phyloP scores from a whole-genome alignment of 2,329 filamentous ascomycete species.

The Claviceps capensis region DNA sequence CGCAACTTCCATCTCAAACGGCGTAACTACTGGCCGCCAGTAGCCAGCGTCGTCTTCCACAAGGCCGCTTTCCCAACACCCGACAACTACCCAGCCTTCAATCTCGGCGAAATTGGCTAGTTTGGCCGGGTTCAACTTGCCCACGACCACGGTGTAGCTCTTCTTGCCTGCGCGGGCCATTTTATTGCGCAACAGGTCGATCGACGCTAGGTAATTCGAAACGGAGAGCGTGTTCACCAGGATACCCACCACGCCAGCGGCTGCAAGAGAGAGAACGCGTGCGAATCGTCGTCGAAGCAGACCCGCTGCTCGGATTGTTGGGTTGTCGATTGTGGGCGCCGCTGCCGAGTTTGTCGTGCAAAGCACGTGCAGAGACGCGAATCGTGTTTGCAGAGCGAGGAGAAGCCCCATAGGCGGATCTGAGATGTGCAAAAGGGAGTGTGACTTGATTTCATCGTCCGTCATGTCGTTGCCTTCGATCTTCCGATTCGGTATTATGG shows the following conservation, averaged over 20 bases:
- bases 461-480: conserved; percentile 30
- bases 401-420: conserved; percentile 70
- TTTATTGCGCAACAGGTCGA: conserved; percentile 56
- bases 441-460: conserved; percentile 41
- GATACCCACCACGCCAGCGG: conserved; percentile 78
- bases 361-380: conserved; percentile 66
- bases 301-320: conserved; percentile 31
- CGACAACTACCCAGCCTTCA: conserved; percentile 92
- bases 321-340: conserved; percentile 34
- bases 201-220: conserved; percentile 73
- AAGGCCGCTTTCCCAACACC: conserved; percentile 93
- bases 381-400: conserved; percentile 72
- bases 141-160: conserved; percentile 89
- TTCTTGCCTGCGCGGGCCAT: conserved; percentile 82
- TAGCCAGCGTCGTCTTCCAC: conserved; percentile 74
- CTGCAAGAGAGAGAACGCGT: conserved; percentile 65
- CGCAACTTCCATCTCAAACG: conserved; percentile 76
- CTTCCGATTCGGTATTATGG: conserved; percentile 70
- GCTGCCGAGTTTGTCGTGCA: conserved; percentile 34
- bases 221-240: conserved; percentile 92
- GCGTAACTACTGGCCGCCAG: conserved; percentile 83
- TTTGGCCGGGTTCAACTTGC: conserved; percentile 91
- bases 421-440: conserved; percentile 75
- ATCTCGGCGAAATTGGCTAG: conserved; percentile 93
- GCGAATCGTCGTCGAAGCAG: conserved; percentile 77